These are phyloP conservation scores for Trichomonascus vanleenenianus DNA, from an alignment of 805 yeast genomes.

Conservation along the genomic window DNA sequence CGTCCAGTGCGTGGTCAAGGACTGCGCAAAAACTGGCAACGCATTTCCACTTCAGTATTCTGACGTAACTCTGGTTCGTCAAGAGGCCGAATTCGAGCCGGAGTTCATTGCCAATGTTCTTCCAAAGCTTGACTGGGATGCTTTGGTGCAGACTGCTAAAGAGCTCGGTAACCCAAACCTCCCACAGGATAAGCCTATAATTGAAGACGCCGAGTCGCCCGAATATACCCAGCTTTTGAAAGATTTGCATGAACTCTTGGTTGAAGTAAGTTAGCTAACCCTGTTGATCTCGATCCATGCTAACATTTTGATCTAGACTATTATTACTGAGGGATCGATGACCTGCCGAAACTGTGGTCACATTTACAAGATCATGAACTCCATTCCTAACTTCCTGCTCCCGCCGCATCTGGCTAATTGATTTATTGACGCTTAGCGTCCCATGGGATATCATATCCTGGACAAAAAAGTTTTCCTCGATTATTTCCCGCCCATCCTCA, in stretches of 20 bases:
- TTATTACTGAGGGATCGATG: constrained; percentile 84
- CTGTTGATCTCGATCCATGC: too few species aligned
- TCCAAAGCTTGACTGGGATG: constrained; percentile 84
- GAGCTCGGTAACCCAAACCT: constrained; percentile 38
- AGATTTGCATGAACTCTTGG: constrained; percentile 68
- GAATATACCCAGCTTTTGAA: constrained; percentile 39
- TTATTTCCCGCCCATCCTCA: too few species aligned
- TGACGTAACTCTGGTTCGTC: constrained; percentile 62
- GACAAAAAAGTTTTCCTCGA: too few species aligned
- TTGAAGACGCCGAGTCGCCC: neutral
- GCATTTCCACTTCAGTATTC: constrained; percentile 77
- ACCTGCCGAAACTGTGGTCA: constrained; percentile 79
- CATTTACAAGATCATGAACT: constrained; percentile 80
- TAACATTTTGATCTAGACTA: constrained; percentile 40
- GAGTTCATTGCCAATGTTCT: constrained; percentile 70
- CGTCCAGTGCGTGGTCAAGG: constrained; percentile 83
- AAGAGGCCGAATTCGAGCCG: constrained; percentile 73
- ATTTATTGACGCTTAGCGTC: too few species aligned
- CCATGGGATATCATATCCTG: too few species aligned
- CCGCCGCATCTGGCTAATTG: constrained; percentile 80
- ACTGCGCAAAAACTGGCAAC: constrained; percentile 64
- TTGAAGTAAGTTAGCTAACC: constrained; percentile 43
- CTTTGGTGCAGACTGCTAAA: constrained; percentile 64
- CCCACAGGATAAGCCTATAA: constrained; percentile 29
- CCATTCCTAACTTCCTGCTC: constrained; percentile 85